phyloP scores from a whole-genome alignment of 169 alveolate species.

The Cytauxzoon felis region DNA sequence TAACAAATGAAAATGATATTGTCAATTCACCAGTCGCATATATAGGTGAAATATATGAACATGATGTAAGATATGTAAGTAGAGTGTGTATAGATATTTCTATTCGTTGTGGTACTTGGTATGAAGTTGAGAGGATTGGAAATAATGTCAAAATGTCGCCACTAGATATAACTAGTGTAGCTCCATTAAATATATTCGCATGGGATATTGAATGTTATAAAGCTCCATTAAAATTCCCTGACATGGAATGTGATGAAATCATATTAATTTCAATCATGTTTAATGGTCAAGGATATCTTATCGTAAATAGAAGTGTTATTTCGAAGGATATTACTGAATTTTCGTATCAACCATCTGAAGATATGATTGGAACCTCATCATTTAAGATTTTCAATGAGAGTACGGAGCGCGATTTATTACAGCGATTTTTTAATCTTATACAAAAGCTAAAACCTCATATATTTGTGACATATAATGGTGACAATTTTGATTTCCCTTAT shows the following conservation, averaged over 20 bases:
- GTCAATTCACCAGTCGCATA: conserved; percentile 74
- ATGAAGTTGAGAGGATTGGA: conserved; percentile 76
- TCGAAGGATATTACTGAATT: conserved; percentile 91
- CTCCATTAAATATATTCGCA: conserved; percentile 89
- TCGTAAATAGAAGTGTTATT: conserved; percentile 90
- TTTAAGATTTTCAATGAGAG: conserved; percentile 68
- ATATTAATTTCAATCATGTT: conserved; percentile 92
- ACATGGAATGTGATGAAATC: conserved; percentile 84
- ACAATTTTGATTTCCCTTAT: conserved; percentile 96
- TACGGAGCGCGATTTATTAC: conserved; percentile 62
- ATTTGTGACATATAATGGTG: conserved; percentile 98
- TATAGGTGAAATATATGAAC: conserved; percentile 89
- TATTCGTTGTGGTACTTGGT: conserved; percentile 95
- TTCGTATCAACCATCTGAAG: conserved; percentile 94
- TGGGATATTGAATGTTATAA: conserved; percentile 99
- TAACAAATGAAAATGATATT: conserved; percentile 54
- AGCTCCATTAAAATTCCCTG: conserved; percentile 97
- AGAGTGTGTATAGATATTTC: conserved; percentile 91
- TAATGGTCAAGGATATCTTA: conserved; percentile 94
- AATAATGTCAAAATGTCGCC: conserved; percentile 46
- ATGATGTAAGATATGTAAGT: conserved; percentile 91
- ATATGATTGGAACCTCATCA: conserved; percentile 84
- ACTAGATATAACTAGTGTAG: conserved; percentile 72
- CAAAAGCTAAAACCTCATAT: conserved; percentile 81
- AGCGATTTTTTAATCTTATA: conserved; percentile 67